phyloP scores from a whole-genome alignment of 2,329 filamentous ascomycete species.

The Thermomyces lanuginosus region DNA sequence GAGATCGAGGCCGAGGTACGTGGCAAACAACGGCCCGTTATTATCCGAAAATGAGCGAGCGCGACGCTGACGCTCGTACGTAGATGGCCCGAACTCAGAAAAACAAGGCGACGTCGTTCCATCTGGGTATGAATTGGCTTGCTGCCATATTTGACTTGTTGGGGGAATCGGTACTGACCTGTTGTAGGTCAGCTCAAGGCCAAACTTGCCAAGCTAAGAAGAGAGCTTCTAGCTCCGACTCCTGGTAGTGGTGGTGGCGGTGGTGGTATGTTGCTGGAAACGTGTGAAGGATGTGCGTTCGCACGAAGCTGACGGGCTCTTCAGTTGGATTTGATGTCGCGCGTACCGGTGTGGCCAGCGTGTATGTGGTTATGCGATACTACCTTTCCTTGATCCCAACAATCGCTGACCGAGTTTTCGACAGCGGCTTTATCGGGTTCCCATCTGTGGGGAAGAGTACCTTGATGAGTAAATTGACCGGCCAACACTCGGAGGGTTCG shows the following conservation, averaged over 20 bases:
- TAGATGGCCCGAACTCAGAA: slow-evolving; percentile 95
- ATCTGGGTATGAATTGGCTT: slow-evolving; percentile 46
- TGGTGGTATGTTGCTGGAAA: slow-evolving; percentile 33
- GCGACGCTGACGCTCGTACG: slow-evolving; percentile 8
- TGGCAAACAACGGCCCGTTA: slow-evolving; percentile 8
- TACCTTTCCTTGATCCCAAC: neutral
- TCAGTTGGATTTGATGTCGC: slow-evolving; percentile 86
- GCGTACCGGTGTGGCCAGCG: slow-evolving; percentile 87
- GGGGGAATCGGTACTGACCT: slow-evolving; percentile 5
- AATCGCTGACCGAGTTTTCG: slow-evolving; percentile 1
- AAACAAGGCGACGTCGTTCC: slow-evolving; percentile 88
- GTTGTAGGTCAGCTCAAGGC: slow-evolving; percentile 67
- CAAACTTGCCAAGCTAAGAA: slow-evolving; percentile 94
- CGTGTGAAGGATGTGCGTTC: slow-evolving; percentile 4
- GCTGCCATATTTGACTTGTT: slow-evolving; percentile 9
- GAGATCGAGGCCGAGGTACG: slow-evolving; percentile 86
- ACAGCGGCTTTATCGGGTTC: slow-evolving; percentile 79
- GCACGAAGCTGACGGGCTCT: slow-evolving; percentile 9
- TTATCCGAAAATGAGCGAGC: slow-evolving; percentile 1
- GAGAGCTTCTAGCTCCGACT: slow-evolving; percentile 75
- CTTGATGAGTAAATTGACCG: slow-evolving; percentile 83
- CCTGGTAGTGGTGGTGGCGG: slow-evolving; percentile 68
- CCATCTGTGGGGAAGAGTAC: slow-evolving; percentile 98
- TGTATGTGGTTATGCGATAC: slow-evolving; percentile 33
- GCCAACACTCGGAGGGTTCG: slow-evolving; percentile 74